phyloP scores from a whole-genome alignment of 345 rosid species.

The Hypericum perforatum region DNA sequence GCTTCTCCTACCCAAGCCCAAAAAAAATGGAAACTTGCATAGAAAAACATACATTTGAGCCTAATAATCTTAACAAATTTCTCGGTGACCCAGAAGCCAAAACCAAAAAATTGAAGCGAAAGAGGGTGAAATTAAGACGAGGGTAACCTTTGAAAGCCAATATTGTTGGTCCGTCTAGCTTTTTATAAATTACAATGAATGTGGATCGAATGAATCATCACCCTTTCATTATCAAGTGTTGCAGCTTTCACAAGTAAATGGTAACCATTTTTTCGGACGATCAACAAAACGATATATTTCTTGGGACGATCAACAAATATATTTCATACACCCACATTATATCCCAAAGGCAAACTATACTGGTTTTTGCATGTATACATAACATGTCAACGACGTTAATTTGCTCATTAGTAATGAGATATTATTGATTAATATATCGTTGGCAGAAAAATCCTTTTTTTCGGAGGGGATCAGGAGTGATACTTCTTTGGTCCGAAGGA shows the following conservation, averaged over 20 bases:
- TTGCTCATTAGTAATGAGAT: not conserved
- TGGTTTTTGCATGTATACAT: too few species aligned
- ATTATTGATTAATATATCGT: not conserved
- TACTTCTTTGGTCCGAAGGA: slow-evolving; percentile 86
- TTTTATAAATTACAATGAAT: too few species aligned
- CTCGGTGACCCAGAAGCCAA: not conserved
- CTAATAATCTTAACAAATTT: not conserved
- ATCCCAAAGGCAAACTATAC: too few species aligned
- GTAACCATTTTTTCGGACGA: too few species aligned
- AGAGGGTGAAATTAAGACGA: not conserved
- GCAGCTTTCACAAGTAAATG: too few species aligned
- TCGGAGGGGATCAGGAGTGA: too few species aligned
- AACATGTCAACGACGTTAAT: not conserved
- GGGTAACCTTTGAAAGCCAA: slow-evolving; percentile 58
- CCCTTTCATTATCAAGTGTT: too few species aligned
- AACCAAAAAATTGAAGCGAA: not conserved
- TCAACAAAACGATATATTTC: too few species aligned
- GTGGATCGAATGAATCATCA: too few species aligned
- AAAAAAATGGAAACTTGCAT: not conserved
- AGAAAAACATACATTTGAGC: not conserved
- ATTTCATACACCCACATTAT: too few species aligned
- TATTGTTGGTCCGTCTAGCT: too few species aligned
- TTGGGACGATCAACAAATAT: too few species aligned
- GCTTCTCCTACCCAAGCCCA: not conserved
- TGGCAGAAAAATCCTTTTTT: slow-evolving; percentile 66